Evolutionary conservation across 2,329 filamentous ascomycete species (phyloP).

Genomic region (Sporothrix curviconia): DNA sequence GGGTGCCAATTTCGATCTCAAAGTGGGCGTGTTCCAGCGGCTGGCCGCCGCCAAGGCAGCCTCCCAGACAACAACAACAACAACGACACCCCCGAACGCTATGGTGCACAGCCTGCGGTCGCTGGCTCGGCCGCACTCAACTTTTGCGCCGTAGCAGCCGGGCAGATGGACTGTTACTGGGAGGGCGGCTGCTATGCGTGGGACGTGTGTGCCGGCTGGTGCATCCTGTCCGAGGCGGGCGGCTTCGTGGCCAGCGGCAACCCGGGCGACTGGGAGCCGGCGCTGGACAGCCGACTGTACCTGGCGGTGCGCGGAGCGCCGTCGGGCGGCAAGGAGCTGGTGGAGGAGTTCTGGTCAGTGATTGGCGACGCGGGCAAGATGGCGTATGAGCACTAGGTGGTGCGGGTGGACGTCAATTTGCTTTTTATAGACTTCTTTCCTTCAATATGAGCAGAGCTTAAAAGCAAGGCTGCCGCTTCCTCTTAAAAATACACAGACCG

Average conservation of each 20-base stretch:
- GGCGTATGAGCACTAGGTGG: conserved; percentile 33
- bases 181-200: conserved; percentile 80
- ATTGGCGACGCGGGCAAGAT: conserved; percentile 46
- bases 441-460: too few relatives aligned
- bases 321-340: conserved; percentile 52
- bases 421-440: too few relatives aligned
- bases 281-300: conserved; percentile 54
- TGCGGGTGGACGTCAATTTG: too few relatives aligned
- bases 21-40: conserved; percentile 58
- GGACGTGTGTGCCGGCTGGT: conserved; percentile 80
- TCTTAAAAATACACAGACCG: too few relatives aligned
- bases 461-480: not conserved
- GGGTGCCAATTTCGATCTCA: conserved; percentile 65
- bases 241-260: conserved; percentile 68
- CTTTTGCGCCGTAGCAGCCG: conserved; percentile 63
- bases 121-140: conserved; percentile 71
- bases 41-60: conserved; percentile 44
- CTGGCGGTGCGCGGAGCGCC: conserved; percentile 56
- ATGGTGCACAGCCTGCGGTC: conserved; percentile 73
- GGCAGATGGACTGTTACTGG: conserved; percentile 70
- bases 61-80: too few relatives aligned
- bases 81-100: conserved; percentile 52
- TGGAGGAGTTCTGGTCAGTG: conserved; percentile 58
- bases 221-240: conserved; percentile 66
- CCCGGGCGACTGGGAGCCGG: conserved; percentile 62